Base-by-base conservation (phyloP, 2,329 filamentous ascomycete genomes). In the Xylariaceae sp. region DNA sequence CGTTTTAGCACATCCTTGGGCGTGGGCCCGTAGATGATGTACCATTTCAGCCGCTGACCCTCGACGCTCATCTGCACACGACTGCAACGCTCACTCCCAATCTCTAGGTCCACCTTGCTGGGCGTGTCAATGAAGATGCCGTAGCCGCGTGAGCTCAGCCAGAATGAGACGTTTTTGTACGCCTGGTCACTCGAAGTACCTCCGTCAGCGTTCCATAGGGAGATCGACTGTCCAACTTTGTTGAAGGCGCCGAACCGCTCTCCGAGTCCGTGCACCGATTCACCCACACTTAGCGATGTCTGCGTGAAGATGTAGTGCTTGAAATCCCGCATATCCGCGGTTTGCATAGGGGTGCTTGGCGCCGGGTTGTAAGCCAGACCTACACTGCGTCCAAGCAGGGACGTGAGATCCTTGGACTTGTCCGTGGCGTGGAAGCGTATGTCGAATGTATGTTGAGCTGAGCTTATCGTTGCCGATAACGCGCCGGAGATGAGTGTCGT, bases 181-280 rank as follows among this genome's bases (percentile, higher is more conserved):
- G 86, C 85, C 69, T 88, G 86, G 57, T 88, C 86, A 64, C 82
- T 86, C 0, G 82, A 86, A 0, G 87, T 89, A 8, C 87, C 87
- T 4, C 83, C 83, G 65, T 86, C 83, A 11, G 80, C 79, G 64
- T 85, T 85, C 82, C 82, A 85, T 6, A 92, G 79, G 58, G 82
- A 78, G 7, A 92, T 75, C 10, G 80, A 78, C 72, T 92, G 88
- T 10, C 88, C 88, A 48, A 90, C 84, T 72, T 89, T 91, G 71
- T 89, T 88, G 73, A 88, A 89, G 5, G 87, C 83, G 0, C 88
- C 88, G 69, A 92, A 92, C 11, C 89, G 80, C 73, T 92, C 88
- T 1, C 88, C 89, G 3, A 92, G 79, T 0, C 89, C 88, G 71
- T 90, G 88, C 11, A 92, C 80, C 0, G 85, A 83, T 72, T 92